Evolutionary conservation across 176 grass and related monocot genomes (phyloP).

Genomic region (Metroxylon sagu): DNA sequence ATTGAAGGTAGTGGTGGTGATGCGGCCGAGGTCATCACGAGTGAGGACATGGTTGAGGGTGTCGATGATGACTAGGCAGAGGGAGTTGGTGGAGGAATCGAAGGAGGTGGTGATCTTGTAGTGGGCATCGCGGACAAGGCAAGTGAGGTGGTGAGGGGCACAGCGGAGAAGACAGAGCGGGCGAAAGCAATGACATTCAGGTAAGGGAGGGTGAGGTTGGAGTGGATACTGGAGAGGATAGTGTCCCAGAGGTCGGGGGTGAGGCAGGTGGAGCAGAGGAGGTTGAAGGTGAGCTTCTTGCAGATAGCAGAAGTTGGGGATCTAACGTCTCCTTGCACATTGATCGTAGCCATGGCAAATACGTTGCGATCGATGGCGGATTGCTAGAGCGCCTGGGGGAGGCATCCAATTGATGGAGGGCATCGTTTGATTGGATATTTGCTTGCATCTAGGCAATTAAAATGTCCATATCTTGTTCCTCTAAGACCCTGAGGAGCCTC

Average conservation of each 20-base stretch:
- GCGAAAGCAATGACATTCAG: slow-evolving; percentile 76
- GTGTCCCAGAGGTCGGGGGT: slow-evolving; percentile 68
- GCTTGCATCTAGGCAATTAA: slow-evolving; percentile 73
- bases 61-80: too few species aligned
- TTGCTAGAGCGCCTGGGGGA: slow-evolving; percentile 75
- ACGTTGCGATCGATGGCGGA: slow-evolving; percentile 74
- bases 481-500: too few species aligned
- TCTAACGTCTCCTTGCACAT: slow-evolving; percentile 59
- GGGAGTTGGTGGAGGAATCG: slow-evolving; percentile 42
- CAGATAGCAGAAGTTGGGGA: slow-evolving; percentile 73
- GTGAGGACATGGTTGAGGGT: slow-evolving; percentile 68
- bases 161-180: slow-evolving; percentile 61
- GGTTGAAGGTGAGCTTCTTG: slow-evolving; percentile 84
- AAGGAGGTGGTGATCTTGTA: neutral
- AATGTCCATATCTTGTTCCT: slow-evolving; percentile 51
- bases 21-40: slow-evolving; percentile 49
- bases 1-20: slow-evolving; percentile 51
- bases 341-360: slow-evolving; percentile 56
- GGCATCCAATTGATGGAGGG: slow-evolving; percentile 74
- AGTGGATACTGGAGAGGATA: slow-evolving; percentile 45
- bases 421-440: slow-evolving; percentile 73
- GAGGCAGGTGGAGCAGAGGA: slow-evolving; percentile 62
- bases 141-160: slow-evolving; percentile 70
- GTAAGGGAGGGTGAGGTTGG: slow-evolving; percentile 78
- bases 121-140: slow-evolving; percentile 57